phyloP scores from a whole-genome alignment of 208 protist species.

The Leptomonas pyrrhocoris region DNA sequence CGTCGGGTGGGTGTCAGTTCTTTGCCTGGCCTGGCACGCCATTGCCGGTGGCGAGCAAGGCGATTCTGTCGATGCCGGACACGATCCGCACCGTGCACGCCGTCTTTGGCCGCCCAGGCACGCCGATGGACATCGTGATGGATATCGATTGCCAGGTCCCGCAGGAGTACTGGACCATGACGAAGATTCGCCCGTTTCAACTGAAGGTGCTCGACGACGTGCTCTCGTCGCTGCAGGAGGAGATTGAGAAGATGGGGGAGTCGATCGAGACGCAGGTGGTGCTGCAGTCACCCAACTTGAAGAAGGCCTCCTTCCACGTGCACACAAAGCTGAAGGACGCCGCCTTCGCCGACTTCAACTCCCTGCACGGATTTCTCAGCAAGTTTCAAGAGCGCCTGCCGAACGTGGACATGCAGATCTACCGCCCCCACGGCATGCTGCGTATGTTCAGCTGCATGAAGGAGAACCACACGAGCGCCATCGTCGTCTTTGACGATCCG shows the following conservation, averaged over 20 bases:
- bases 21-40: constrained; percentile 88
- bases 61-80: constrained; percentile 85
- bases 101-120: constrained; percentile 74
- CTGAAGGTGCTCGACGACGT: constrained; percentile 74
- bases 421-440: constrained; percentile 84
- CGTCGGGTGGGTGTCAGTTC: constrained; percentile 85
- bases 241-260: constrained; percentile 81
- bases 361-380: constrained; percentile 78
- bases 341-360: constrained; percentile 84
- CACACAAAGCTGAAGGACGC: constrained; percentile 87
- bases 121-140: constrained; percentile 82
- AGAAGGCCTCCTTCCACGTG: constrained; percentile 90
- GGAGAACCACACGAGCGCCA: constrained; percentile 89
- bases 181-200: constrained; percentile 73
- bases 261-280: constrained; percentile 79
- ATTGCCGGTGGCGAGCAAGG: constrained; percentile 63
- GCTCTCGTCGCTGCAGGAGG: constrained; percentile 54
- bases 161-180: constrained; percentile 83
- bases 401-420: constrained; percentile 83
- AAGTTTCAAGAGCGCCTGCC: constrained; percentile 78
- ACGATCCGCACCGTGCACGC: constrained; percentile 87
- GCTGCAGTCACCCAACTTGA: constrained; percentile 88
- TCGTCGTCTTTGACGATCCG: constrained; percentile 71
- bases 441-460: constrained; percentile 90
- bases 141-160: constrained; percentile 90